Percentiles rank a stretch among this genome's conserved stretches.
Conservation (phyloP, 345 rosid species). For the Syzygium jambos region DNA sequence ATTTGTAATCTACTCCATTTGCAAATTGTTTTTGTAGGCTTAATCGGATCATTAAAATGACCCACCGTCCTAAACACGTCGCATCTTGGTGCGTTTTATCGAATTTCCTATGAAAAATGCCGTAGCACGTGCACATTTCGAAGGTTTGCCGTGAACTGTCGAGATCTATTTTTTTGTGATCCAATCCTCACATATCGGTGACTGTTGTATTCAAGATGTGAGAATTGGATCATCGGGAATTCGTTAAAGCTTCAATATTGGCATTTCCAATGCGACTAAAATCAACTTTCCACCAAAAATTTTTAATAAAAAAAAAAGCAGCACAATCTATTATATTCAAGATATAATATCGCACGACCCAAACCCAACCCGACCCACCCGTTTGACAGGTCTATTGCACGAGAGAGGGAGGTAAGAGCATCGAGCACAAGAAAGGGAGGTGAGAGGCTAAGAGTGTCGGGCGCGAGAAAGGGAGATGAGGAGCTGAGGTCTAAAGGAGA, state of each 20-base stretch:
- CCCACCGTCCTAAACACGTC: background rate
- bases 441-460: no score
- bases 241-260: fast-evolving
- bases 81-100: background rate
- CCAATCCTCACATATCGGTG: no score
- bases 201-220: no score
- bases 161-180: background rate
- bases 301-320: no score
- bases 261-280: background rate
- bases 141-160: background rate
- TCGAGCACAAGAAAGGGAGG: no score
- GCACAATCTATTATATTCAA: no score
- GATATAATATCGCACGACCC: no score
- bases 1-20: background rate
- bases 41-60: background rate
- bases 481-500: no score
- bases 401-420: no score
- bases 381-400: no score
- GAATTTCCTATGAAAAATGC: background rate
- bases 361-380: no score
- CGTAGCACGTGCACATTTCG: background rate
- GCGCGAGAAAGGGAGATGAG: no score
- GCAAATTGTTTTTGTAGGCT: fast-evolving
- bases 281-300: background rate
- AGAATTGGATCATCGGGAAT: background rate